Percentiles rank a stretch among this genome's conserved stretches.
Conservation (phyloP, 805 yeast genomes). For the Blastobotrys terrestris region DNA sequence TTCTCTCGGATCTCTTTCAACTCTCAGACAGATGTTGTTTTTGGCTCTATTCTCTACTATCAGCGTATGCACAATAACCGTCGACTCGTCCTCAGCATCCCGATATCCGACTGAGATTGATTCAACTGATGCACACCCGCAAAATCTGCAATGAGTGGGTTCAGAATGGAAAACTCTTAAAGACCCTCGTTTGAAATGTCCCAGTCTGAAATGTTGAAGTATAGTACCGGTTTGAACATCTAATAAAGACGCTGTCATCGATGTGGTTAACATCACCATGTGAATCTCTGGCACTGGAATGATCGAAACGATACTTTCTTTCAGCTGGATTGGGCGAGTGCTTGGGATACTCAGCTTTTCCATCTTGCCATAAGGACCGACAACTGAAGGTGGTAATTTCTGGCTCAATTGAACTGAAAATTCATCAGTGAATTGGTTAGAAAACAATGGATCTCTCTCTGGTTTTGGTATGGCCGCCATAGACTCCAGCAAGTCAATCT, state of each 20-base stretch:
- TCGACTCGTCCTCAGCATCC: slow-evolving; percentile 44
- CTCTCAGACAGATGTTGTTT: slow-evolving; percentile 75
- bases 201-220: slow-evolving; percentile 54
- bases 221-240: slow-evolving; percentile 77
- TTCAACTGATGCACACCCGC: slow-evolving; percentile 80
- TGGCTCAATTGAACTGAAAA: not conserved
- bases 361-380: not conserved
- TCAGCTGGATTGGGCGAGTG: slow-evolving; percentile 8
- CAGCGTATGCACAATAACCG: slow-evolving; percentile 66
- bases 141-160: slow-evolving; percentile 83
- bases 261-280: slow-evolving; percentile 22
- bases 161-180: slow-evolving; percentile 72
- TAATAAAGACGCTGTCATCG: slow-evolving; percentile 33
- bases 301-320: slow-evolving; percentile 5
- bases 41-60: slow-evolving; percentile 69
- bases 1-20: slow-evolving; percentile 89
- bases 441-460: slow-evolving; percentile 1
- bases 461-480: slow-evolving; percentile 8
- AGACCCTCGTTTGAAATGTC: slow-evolving; percentile 52
- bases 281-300: slow-evolving; percentile 23
- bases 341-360: slow-evolving; percentile 8
- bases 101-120: slow-evolving; percentile 70
- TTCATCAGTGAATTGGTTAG: slow-evolving; percentile 2
- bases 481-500: slow-evolving; percentile 41
- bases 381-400: not conserved